Percentiles rank a stretch among this genome's conserved stretches.
These are phyloP conservation scores for Phoma herbarum DNA, from an alignment of 2,329 filamentous ascomycete genomes.

Conservation along the genomic window DNA sequence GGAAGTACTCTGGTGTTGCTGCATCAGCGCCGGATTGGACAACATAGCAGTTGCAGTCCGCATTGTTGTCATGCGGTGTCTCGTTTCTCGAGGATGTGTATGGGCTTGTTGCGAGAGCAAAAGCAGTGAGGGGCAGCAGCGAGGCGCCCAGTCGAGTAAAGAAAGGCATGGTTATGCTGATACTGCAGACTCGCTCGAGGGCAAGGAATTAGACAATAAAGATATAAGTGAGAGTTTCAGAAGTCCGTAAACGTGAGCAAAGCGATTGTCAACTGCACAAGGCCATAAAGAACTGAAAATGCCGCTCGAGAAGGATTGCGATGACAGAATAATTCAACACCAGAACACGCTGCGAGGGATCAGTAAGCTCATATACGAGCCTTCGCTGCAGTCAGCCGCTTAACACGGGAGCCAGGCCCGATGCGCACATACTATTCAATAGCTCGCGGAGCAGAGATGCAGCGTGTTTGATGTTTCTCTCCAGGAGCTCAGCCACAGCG, in stretches of 20 bases:
- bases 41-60: conserved; percentile 59
- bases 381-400: conserved; percentile 18
- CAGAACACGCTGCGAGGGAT: conserved; percentile 9
- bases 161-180: conserved; percentile 25
- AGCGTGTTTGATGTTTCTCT: conserved; percentile 9
- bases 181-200: not conserved
- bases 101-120: conserved; percentile 33
- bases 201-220: conserved; percentile 17
- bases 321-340: conserved; percentile 7
- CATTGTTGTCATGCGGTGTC: conserved; percentile 45
- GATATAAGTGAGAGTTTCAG: conserved; percentile 10
- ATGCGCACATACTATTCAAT: conserved; percentile 15
- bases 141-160: conserved; percentile 32
- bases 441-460: conserved; percentile 12
- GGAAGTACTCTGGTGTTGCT: conserved; percentile 55
- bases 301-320: conserved; percentile 11
- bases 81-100: conserved; percentile 43
- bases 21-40: conserved; percentile 54
- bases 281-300: conserved; percentile 13
- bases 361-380: conserved; percentile 32
- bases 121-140: conserved; percentile 38
- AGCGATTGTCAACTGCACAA: conserved; percentile 24
- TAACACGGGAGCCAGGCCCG: conserved; percentile 23
- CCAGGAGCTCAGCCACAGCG: conserved; percentile 30
- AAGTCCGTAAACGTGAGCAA: conserved; percentile 9